These are phyloP conservation scores for Adansonia gregorii DNA, from an alignment of 441 rosid species.

Conservation along the genomic window DNA sequence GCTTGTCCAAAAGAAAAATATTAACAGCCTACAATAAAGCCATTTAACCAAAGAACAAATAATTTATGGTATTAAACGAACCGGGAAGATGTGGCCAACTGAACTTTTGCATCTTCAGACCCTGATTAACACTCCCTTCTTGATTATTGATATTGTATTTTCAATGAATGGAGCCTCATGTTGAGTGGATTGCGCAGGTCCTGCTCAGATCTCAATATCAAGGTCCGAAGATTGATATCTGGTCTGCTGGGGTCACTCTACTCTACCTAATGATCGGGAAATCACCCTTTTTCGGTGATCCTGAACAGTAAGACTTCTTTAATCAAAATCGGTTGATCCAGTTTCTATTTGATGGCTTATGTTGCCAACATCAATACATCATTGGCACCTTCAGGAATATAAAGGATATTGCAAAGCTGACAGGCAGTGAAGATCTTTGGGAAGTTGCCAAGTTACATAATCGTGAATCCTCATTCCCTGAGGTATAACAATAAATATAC, in stretches of 20 bases:
- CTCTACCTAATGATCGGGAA: conserved; percentile 83
- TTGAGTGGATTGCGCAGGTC: conserved; percentile 53
- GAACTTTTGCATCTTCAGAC: background rate
- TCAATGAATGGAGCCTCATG: conserved; percentile 23
- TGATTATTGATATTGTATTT: background rate
- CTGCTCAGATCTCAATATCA: conserved; percentile 88
- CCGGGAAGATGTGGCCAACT: background rate
- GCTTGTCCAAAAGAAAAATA: conserved; percentile 8
- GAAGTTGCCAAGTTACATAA: conserved; percentile 90
- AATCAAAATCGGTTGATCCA: background rate
- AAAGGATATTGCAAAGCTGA: conserved; percentile 74
- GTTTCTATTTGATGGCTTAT: conserved; percentile 11
- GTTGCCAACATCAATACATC: conserved; percentile 8
- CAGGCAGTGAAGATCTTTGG: conserved; percentile 98
- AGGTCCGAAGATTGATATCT: conserved; percentile 86
- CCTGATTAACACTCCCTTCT: background rate
- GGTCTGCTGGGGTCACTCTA: conserved; percentile 98
- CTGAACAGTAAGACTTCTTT: conserved; percentile 75
- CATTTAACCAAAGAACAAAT: background rate
- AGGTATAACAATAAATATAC: conserved; percentile 54
- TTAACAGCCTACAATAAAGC: background rate
- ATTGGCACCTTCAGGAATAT: conserved; percentile 60
- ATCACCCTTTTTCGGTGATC: conserved; percentile 86
- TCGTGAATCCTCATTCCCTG: conserved; percentile 80
- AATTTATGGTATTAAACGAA: background rate